These are phyloP conservation scores for Phaeoacremonium minimum DNA, from an alignment of 2,329 filamentous ascomycete genomes.

Conservation along the genomic window DNA sequence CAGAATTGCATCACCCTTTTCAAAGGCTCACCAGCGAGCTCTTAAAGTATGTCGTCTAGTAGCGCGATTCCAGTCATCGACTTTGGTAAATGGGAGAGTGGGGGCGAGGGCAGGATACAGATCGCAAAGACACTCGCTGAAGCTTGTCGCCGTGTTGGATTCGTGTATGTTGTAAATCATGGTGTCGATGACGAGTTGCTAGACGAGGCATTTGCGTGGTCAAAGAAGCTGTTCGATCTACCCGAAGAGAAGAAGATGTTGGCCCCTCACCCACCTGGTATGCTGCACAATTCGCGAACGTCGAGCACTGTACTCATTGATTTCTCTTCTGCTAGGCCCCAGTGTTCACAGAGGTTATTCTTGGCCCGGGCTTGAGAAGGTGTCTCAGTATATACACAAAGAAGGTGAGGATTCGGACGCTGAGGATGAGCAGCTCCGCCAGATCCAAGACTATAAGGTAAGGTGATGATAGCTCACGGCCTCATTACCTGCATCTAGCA, in stretches of 20 bases:
- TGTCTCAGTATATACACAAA: constrained; percentile 13
- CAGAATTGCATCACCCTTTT: no score
- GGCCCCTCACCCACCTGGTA: constrained; percentile 24
- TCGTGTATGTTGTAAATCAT: constrained; percentile 28
- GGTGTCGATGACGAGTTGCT: constrained; percentile 26
- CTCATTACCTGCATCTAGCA: no score
- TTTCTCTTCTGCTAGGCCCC: constrained; percentile 4
- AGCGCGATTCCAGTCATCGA: constrained; percentile 7
- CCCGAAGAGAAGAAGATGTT: constrained; percentile 26
- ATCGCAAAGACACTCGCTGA: constrained; percentile 10
- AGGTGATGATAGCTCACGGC: background rate
- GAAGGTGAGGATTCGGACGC: constrained; percentile 6
- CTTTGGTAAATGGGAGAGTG: constrained; percentile 8
- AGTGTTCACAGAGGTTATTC: constrained; percentile 14
- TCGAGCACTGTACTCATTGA: constrained; percentile 13
- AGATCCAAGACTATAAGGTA: constrained; percentile 11
- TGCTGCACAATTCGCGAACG: constrained; percentile 1
- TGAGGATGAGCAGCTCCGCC: constrained; percentile 8
- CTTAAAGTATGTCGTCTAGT: background rate
- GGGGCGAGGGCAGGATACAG: constrained; percentile 4
- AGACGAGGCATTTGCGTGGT: constrained; percentile 24
- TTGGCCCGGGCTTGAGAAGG: constrained; percentile 16
- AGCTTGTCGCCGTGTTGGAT: constrained; percentile 25
- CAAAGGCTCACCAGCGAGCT: no score
- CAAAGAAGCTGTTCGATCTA: constrained; percentile 22